phyloP scores from a whole-genome alignment of 2,329 filamentous ascomycete species.

The Colletotrichum aenigma region DNA sequence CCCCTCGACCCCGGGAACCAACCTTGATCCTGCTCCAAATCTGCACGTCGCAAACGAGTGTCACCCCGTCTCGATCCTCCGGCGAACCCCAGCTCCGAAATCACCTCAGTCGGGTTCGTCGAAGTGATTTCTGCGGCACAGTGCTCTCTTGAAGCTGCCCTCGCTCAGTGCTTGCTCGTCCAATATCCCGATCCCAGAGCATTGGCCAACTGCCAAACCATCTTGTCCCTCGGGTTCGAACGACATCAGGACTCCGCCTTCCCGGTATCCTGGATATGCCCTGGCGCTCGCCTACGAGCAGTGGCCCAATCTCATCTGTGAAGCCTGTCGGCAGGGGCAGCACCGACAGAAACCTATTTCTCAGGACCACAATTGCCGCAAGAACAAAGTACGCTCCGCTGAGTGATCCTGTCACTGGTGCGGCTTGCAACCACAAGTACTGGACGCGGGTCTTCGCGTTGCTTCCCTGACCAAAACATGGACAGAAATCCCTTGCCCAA shows the following conservation, averaged over 20 bases:
- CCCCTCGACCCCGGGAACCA: not conserved
- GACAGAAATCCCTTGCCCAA: not conserved
- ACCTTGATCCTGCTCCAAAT: not conserved
- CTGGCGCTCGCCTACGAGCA: not conserved
- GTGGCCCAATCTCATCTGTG: not conserved
- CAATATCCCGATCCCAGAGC: not conserved
- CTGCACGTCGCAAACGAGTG: not conserved
- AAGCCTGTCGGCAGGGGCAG: not conserved
- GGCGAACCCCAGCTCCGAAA: not conserved
- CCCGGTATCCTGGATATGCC: conserved; percentile 1
- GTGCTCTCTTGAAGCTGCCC: not conserved
- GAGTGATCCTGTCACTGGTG: not conserved
- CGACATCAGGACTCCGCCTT: not conserved
- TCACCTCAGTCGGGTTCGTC: not conserved
- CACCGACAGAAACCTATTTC: not conserved
- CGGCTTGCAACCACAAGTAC: not conserved
- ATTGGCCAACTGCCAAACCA: conserved; percentile 1
- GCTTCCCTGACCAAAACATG: not conserved
- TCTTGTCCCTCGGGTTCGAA: not conserved
- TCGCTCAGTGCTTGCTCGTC: not conserved
- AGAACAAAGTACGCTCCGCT: not conserved
- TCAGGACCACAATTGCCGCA: not conserved
- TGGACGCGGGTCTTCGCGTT: not conserved
- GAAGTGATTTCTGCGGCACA: not conserved
- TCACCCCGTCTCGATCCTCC: not conserved